These are phyloP conservation scores for Chaetoscypha palmicola DNA, from an alignment of 2,329 filamentous ascomycete species.

Conservation along the genomic window DNA sequence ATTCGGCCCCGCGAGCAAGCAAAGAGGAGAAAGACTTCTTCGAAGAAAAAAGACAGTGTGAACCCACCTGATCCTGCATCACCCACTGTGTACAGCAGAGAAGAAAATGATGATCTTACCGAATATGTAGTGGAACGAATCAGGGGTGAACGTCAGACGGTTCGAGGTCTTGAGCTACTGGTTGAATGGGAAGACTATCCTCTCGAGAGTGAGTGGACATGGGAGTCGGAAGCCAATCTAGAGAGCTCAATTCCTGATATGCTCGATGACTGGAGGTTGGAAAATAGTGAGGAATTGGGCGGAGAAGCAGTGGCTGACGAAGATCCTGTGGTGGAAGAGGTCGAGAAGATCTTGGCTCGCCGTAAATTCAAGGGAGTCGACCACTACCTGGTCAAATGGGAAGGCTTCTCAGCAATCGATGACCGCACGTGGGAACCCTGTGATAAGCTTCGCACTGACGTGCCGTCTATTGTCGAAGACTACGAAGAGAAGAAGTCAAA, in stretches of 20 bases:
- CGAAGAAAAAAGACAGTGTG: too few species aligned
- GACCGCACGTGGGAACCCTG: constrained; percentile 21
- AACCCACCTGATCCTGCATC: too few species aligned
- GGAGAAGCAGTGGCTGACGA: not conserved
- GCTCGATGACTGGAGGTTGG: constrained; percentile 10
- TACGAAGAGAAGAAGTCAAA: constrained; percentile 3
- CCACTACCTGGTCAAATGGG: constrained; percentile 19
- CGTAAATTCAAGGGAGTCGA: constrained; percentile 9
- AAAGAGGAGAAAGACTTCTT: too few species aligned
- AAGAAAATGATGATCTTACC: too few species aligned
- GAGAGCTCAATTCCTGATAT: constrained; percentile 10
- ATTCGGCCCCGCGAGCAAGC: too few species aligned
- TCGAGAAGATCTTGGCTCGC: constrained; percentile 15
- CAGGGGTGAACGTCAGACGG: constrained; percentile 9
- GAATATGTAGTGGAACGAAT: constrained; percentile 10
- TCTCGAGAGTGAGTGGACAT: constrained; percentile 16
- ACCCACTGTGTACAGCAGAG: too few species aligned
- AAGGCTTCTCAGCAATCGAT: constrained; percentile 13
- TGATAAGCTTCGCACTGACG: constrained; percentile 13
- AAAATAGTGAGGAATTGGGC: not conserved
- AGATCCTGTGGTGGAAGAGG: constrained; percentile 3
- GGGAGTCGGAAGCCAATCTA: constrained; percentile 13
- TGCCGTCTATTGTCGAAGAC: constrained; percentile 11
- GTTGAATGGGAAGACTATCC: constrained; percentile 19
- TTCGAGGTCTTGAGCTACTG: constrained; percentile 11